Conservation (phyloP, 1,139 yeast species). For the Scheffersomyces quercinus region DNA sequence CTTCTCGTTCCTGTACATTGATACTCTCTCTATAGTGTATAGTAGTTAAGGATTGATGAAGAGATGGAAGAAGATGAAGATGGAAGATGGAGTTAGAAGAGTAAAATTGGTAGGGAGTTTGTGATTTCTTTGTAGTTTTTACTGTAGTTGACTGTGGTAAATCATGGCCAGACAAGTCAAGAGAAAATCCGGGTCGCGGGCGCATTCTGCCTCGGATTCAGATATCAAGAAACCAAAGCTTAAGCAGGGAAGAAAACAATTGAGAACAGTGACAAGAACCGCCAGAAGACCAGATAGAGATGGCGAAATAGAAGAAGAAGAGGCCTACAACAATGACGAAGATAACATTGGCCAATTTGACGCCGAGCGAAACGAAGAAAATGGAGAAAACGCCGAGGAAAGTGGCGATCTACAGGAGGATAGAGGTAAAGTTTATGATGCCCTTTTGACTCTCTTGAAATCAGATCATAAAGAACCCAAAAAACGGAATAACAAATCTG, state of each 20-base stretch:
- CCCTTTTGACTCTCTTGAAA: conserved; percentile 68
- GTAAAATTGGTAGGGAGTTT: no score
- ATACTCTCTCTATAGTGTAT: no score
- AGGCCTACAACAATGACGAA: conserved; percentile 13
- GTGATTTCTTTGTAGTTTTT: not conserved
- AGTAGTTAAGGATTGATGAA: no score
- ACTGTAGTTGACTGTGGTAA: not conserved
- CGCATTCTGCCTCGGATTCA: not conserved
- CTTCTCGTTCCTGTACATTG: no score
- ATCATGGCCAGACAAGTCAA: conserved; percentile 11
- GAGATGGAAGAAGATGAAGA: no score
- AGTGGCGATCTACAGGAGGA: conserved; percentile 20
- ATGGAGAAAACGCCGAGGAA: conserved; percentile 10
- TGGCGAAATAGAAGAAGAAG: conserved; percentile 7
- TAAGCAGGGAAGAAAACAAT: conserved; percentile 59
- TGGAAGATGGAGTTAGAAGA: no score
- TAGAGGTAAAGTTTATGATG: conserved; percentile 64
- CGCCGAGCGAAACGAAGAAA: conserved; percentile 13
- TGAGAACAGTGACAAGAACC: conserved; percentile 60
- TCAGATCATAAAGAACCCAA: conserved; percentile 45
- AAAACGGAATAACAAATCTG: conserved; percentile 13
- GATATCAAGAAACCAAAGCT: conserved; percentile 14
- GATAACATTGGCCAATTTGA: conserved; percentile 18
- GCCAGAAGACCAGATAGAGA: conserved; percentile 33
- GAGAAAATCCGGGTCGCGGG: conserved; percentile 5